These are phyloP conservation scores for Mychonastes homosphaera DNA, from an alignment of 139 green algal genomes.

Conservation along the genomic window DNA sequence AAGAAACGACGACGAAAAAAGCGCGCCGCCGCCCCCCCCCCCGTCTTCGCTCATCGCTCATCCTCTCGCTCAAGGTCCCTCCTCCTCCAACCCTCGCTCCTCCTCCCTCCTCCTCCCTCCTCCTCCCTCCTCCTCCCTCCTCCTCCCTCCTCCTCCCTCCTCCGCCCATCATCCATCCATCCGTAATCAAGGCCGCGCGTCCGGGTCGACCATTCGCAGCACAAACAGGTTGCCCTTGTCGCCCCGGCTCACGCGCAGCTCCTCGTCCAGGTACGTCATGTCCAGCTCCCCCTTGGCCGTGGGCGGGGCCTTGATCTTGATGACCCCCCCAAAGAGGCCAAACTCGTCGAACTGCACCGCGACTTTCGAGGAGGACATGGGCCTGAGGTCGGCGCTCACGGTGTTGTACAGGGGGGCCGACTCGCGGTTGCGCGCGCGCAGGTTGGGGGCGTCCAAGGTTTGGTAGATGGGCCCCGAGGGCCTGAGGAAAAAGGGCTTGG, in stretches of 20 bases:
- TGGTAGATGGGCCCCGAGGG: slow-evolving; percentile 78
- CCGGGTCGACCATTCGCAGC: slow-evolving; percentile 34
- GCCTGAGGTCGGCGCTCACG: slow-evolving; percentile 60
- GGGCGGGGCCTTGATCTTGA: slow-evolving; percentile 55
- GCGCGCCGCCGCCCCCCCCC: no score
- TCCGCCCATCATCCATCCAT: no score
- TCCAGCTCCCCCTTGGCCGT: slow-evolving; percentile 36
- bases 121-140: no score
- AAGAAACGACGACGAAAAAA: no score
- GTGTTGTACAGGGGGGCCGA: slow-evolving; percentile 75
- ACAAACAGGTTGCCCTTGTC: slow-evolving; percentile 71
- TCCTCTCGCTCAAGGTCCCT: no score
- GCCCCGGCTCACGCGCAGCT: slow-evolving; percentile 49
- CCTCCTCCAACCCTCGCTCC: no score
- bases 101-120: no score
- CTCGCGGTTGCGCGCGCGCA: slow-evolving; percentile 69
- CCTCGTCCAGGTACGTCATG: slow-evolving; percentile 60
- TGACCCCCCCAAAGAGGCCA: slow-evolving; percentile 50
- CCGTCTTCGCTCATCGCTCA: no score
- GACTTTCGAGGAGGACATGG: slow-evolving; percentile 41
- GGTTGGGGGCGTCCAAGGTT: slow-evolving; percentile 50
- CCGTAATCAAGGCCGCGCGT: slow-evolving; percentile 9
- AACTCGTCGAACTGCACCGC: slow-evolving; percentile 70
- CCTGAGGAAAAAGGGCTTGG: slow-evolving; percentile 46
- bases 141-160: no score